These are phyloP conservation scores for Fusarium citri DNA, from an alignment of 2,329 filamentous ascomycete species.

Conservation along the genomic window DNA sequence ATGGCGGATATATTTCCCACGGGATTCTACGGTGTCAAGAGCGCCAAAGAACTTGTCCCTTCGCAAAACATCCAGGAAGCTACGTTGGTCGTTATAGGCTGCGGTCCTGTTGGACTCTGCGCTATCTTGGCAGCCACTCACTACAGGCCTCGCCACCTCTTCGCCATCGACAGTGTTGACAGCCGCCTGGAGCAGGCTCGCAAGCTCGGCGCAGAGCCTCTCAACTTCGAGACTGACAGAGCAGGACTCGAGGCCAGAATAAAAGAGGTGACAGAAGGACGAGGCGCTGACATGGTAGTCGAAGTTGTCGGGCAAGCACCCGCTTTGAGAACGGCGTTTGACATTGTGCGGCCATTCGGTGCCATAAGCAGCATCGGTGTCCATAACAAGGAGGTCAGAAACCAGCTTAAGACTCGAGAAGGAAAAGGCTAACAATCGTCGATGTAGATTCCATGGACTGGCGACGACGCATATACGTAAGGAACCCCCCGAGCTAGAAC, in stretches of 20 bases:
- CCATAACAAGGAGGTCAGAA: conserved; percentile 75
- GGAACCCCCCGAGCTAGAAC: conserved; percentile 34
- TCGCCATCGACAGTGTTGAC: conserved; percentile 83
- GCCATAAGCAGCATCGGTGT: conserved; percentile 81
- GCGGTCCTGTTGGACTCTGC: conserved; percentile 87
- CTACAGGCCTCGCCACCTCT: conserved; percentile 78
- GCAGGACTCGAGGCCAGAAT: conserved; percentile 75
- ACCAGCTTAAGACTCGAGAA: background rate
- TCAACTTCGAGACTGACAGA: conserved; percentile 78
- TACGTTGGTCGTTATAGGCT: conserved; percentile 84
- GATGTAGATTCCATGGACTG: conserved; percentile 72
- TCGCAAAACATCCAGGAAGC: conserved; percentile 57
- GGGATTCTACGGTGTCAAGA: conserved; percentile 84
- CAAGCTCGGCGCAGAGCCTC: conserved; percentile 81
- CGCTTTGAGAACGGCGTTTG: conserved; percentile 76
- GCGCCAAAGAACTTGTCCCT: conserved; percentile 74
- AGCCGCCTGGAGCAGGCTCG: conserved; percentile 79
- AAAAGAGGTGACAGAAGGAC: conserved; percentile 78
- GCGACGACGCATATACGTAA: conserved; percentile 70
- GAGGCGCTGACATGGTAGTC: conserved; percentile 87
- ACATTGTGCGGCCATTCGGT: conserved; percentile 78
- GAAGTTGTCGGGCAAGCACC: conserved; percentile 79
- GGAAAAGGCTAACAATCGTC: conserved; percentile 10
- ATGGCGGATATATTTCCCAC: conserved; percentile 96
- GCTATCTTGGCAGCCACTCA: conserved; percentile 82